Conservation (phyloP, 2,329 filamentous ascomycete species). For the Ophidiomyces ophidiicola region DNA sequence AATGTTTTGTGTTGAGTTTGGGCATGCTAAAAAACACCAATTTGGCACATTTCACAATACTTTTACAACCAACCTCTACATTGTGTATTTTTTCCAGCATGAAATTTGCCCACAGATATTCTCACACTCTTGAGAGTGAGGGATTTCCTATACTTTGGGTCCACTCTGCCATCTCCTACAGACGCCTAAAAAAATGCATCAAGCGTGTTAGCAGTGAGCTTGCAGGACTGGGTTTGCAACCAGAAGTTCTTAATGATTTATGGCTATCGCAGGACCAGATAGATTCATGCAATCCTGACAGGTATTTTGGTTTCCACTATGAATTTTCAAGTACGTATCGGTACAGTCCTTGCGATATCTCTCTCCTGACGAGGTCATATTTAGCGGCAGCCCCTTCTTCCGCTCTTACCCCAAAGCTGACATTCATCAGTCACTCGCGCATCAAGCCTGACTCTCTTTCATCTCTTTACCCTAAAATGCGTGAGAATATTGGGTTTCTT, state of each 20-base stretch:
- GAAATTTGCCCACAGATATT: conserved; percentile 79
- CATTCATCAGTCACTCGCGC: conserved; percentile 54
- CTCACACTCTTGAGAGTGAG: conserved; percentile 55
- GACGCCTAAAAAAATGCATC: conserved; percentile 77
- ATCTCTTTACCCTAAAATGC: conserved; percentile 52
- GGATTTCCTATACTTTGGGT: conserved; percentile 63
- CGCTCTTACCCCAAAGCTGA: conserved; percentile 54
- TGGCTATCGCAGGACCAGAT: conserved; percentile 31
- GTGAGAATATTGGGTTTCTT: conserved; percentile 50
- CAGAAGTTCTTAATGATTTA: conserved; percentile 55
- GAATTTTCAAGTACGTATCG: conserved; percentile 12
- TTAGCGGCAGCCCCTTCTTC: conserved; percentile 28
- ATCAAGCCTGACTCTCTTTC: conserved; percentile 59
- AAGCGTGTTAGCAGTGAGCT: conserved; percentile 67
- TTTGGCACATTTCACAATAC: no score
- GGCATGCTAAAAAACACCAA: no score
- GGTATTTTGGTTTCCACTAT: conserved; percentile 13
- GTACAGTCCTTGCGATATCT: not conserved
- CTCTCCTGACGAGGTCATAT: conserved; percentile 1
- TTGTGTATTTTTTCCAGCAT: no score
- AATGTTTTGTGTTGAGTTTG: no score
- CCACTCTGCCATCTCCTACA: conserved; percentile 67
- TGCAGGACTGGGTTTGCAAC: conserved; percentile 56
- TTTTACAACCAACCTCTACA: no score
- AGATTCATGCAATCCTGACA: conserved; percentile 2